Evolutionary conservation across 73 alveolate genomes (phyloP).

Genomic region (Paramecium tetraurelia): DNA sequence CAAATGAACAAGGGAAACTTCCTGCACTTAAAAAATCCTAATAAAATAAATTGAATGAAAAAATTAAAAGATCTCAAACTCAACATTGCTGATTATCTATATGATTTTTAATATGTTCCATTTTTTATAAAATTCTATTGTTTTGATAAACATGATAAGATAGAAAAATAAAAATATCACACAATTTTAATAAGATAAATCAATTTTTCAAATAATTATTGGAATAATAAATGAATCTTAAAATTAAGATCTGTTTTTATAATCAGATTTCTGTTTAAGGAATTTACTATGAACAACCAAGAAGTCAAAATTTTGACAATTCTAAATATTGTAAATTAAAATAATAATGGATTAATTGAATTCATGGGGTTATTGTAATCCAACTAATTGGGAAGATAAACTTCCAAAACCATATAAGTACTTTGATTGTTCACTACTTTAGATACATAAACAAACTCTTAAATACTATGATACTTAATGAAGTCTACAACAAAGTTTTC

Average conservation of each 20-base stretch:
- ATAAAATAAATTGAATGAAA: not conserved
- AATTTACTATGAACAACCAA: not conserved
- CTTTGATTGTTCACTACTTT: not conserved
- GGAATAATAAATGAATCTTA: too few species aligned
- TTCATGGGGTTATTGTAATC: conserved; percentile 61
- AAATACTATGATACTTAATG: not conserved
- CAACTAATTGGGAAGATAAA: conserved; percentile 47
- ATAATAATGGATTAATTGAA: conserved; percentile 51
- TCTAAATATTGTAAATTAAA: not conserved
- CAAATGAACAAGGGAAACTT: not conserved
- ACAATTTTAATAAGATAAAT: too few species aligned
- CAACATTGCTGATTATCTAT: not conserved
- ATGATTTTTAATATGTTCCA: not conserved
- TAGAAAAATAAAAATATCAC: too few species aligned
- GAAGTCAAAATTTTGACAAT: not conserved
- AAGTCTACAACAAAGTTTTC: conserved; percentile 41
- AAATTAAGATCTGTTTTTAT: too few species aligned
- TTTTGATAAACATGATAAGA: too few species aligned
- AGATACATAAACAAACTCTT: conserved; percentile 50
- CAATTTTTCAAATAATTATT: too few species aligned
- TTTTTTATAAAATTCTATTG: not conserved
- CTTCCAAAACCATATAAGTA: conserved; percentile 61
- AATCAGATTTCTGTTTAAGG: too few species aligned
- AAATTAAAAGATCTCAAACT: not conserved
- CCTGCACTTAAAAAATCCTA: not conserved